Evolutionary conservation across 352 stramenopile genomes (phyloP).

Genomic region (Pythium phragmitis): DNA sequence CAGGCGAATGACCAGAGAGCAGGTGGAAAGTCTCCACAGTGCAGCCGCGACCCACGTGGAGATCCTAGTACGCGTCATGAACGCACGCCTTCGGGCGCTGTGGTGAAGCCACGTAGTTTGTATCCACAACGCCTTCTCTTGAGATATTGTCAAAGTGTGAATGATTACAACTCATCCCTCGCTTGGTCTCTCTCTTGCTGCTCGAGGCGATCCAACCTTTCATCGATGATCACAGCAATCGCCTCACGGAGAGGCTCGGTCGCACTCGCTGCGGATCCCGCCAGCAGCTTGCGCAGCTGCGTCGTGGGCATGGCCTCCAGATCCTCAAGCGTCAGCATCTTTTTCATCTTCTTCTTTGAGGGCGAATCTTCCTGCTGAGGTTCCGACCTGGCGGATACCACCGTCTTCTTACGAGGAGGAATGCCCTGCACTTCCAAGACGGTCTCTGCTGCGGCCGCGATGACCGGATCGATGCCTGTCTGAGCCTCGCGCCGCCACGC

Average conservation of each 20-base stretch:
- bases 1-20: neutral
- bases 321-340: slow-evolving; percentile 43
- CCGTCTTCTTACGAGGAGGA: slow-evolving; percentile 5
- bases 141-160: neutral
- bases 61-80: neutral
- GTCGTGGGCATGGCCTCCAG: slow-evolving; percentile 48
- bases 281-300: slow-evolving; percentile 48
- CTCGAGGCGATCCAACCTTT: slow-evolving; percentile 42
- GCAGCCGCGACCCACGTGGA: neutral
- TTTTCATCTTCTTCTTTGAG: slow-evolving; percentile 26
- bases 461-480: slow-evolving; percentile 14
- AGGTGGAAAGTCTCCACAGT: slow-evolving; percentile 3
- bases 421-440: slow-evolving; percentile 21
- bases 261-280: slow-evolving; percentile 19
- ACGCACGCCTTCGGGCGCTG: slow-evolving; percentile 1
- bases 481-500: slow-evolving; percentile 35
- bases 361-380: neutral
- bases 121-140: neutral
- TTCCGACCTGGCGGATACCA: neutral
- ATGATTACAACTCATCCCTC: slow-evolving; percentile 12
- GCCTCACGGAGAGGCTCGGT: slow-evolving; percentile 37
- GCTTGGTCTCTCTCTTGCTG: slow-evolving; percentile 19
- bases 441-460: slow-evolving; percentile 13
- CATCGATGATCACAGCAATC: slow-evolving; percentile 50
- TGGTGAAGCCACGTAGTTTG: neutral